These are phyloP conservation scores for Naumovozyma castellii DNA, from an alignment of 805 yeast genomes.

Conservation along the genomic window DNA sequence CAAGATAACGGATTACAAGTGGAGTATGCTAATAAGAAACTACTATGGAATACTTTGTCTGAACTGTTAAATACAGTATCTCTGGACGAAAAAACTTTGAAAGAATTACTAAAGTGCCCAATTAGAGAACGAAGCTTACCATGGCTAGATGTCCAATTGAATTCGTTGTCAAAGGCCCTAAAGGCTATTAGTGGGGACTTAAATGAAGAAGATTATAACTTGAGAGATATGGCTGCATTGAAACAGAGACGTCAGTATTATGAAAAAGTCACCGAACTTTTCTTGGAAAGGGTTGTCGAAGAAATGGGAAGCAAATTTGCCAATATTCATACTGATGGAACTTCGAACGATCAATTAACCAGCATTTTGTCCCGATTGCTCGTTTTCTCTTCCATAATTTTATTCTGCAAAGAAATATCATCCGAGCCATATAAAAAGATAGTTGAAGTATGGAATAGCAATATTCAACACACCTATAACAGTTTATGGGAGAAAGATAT, in stretches of 20 bases:
- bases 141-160: conserved; percentile 47
- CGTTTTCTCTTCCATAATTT: conserved; percentile 39
- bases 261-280: conserved; percentile 44
- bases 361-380: conserved; percentile 33
- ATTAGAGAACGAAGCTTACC: conserved; percentile 39
- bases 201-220: conserved; percentile 34
- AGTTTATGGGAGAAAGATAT: conserved; percentile 11
- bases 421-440: conserved; percentile 37
- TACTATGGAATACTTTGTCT: conserved; percentile 60
- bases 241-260: conserved; percentile 54
- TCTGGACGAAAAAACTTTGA: conserved; percentile 47
- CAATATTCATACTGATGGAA: conserved; percentile 26
- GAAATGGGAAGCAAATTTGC: conserved; percentile 39
- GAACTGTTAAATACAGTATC: conserved; percentile 63
- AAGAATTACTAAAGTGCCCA: conserved; percentile 36
- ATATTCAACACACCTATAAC: conserved; percentile 30
- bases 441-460: conserved; percentile 33
- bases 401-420: conserved; percentile 53
- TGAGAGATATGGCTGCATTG: conserved; percentile 63
- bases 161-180: conserved; percentile 53
- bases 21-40: conserved; percentile 68
- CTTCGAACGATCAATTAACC: conserved; percentile 23
- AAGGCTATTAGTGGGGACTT: conserved; percentile 47
- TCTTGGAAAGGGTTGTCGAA: conserved; percentile 37
- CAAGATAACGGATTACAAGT: conserved; percentile 79